These are phyloP conservation scores for Coffea canephora DNA, from an alignment of 257 asterid species.

Conservation along the genomic window DNA sequence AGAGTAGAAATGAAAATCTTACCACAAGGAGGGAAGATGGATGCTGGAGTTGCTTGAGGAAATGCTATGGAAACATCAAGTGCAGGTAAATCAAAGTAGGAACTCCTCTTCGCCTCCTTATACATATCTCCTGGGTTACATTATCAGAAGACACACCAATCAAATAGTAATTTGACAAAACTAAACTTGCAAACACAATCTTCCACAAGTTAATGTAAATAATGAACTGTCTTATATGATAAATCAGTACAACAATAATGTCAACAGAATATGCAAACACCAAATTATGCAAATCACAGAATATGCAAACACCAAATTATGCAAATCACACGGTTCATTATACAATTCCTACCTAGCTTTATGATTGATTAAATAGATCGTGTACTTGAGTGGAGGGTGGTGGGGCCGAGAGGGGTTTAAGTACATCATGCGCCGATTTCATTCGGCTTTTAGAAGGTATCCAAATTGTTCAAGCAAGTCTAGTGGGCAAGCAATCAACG, in stretches of 20 bases:
- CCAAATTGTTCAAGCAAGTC: neutral
- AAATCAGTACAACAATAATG: neutral
- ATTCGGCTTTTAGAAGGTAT: neutral
- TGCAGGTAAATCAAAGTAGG: constrained; percentile 69
- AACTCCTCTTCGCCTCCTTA: constrained; percentile 62
- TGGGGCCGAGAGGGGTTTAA: too few species aligned
- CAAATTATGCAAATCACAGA: too few species aligned
- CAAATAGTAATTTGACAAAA: constrained; percentile 10
- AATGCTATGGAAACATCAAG: constrained; percentile 82
- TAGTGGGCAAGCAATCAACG: neutral
- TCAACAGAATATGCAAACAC: too few species aligned
- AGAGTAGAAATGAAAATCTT: constrained; percentile 19
- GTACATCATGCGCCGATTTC: constrained; percentile 1
- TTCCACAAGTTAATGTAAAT: neutral
- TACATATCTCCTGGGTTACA: constrained; percentile 47
- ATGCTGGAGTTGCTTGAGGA: constrained; percentile 98
- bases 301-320: too few species aligned
- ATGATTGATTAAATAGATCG: too few species aligned
- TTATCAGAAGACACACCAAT: constrained; percentile 9
- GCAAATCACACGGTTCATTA: neutral
- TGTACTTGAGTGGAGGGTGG: too few species aligned
- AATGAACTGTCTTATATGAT: neutral
- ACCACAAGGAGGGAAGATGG: constrained; percentile 80
- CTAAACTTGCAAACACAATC: neutral
- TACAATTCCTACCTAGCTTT: too few species aligned